Evolutionary conservation across 192 early-diverging fungal genomes (phyloP), one percentile per base, ranked within the genome.

Genomic region (Chytriomyces sp.): DNA sequence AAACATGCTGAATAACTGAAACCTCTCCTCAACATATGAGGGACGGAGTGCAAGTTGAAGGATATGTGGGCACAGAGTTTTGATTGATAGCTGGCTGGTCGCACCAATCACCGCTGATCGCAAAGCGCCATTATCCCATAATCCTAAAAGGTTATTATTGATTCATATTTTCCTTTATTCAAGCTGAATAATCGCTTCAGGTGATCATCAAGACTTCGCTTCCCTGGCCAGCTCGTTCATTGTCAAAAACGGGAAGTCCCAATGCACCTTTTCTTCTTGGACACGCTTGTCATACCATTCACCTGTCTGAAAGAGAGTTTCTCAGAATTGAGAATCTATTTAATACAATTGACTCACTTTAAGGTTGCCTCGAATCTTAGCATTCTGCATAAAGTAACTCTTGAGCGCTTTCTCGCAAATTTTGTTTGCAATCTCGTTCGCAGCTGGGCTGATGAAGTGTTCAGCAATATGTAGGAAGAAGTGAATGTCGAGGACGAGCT

Each of bases 401-500:
- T 78, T 34, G 38, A 87, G 59, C 17, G 79, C 86, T 57, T 74
- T 72, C 58, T 85, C 86, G 69, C 86, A 87, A 1, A 87, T 53
- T 14, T 39, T 31, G 69, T 87, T 86, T 14, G 84, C 82, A 3
- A 62, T 33, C 12, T 82, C 66, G 61, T 74, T 82, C 12, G 77
- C 63, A 4, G 61, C 22, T 36, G 80, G 74, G 22, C 73, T 75
- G 17, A 87, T 72, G 39, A 82, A 59, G 36, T 40, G 49, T 39
- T 82, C 80, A 14, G 63, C 65, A 5, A 76, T 70, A 19, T 74
- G 75, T 14, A 87, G 55, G 28, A 86, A 77, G 56, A 82, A 86
- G 63, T 87, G 82, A 12, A 87, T 84, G 66, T 87, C 86, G 19
- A 87, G 70, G 36, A 87, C 78, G 56, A 87, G 76, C 58, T 80